Percentiles rank a stretch among this genome's conserved stretches.
These are phyloP conservation scores for Pholiota conissans DNA, from an alignment of 768 basidiomycete species.

Conservation along the genomic window DNA sequence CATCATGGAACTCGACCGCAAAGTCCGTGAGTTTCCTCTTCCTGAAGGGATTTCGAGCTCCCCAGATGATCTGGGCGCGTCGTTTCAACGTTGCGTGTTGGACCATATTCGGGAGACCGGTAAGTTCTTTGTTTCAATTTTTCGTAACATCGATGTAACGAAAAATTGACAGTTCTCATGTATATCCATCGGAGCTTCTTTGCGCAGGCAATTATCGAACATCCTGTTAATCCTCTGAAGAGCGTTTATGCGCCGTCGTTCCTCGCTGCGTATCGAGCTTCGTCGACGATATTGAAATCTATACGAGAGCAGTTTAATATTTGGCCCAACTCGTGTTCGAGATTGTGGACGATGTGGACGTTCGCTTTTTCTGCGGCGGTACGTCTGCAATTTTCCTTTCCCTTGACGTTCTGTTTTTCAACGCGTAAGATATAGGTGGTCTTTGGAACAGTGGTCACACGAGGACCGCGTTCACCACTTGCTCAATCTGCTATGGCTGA, in stretches of 20 bases:
- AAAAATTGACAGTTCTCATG: slow-evolving; percentile 42
- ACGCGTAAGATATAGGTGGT: slow-evolving; percentile 49
- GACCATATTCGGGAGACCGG: slow-evolving; percentile 51
- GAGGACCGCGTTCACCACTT: slow-evolving; percentile 67
- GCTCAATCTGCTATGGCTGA: slow-evolving; percentile 69
- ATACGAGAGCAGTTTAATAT: slow-evolving; percentile 47
- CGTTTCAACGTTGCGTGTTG: slow-evolving; percentile 46
- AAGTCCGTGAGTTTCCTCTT: slow-evolving; percentile 65
- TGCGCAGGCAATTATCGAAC: slow-evolving; percentile 69
- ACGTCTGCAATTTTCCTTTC: slow-evolving; percentile 11
- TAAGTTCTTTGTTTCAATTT: slow-evolving; percentile 15
- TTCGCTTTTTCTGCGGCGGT: slow-evolving; percentile 58
- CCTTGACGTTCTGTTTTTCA: background rate
- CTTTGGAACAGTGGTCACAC: slow-evolving; percentile 77
- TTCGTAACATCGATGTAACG: too few species aligned
- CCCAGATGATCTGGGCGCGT: slow-evolving; percentile 35
- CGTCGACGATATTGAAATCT: slow-evolving; percentile 55
- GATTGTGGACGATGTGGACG: slow-evolving; percentile 68
- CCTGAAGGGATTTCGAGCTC: slow-evolving; percentile 41
- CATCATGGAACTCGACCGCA: slow-evolving; percentile 67
- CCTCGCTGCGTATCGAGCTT: slow-evolving; percentile 58
- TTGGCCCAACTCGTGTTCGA: slow-evolving; percentile 46
- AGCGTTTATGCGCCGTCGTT: slow-evolving; percentile 67
- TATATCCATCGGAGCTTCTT: slow-evolving; percentile 71
- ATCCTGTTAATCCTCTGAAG: slow-evolving; percentile 64